Evolutionary conservation across 1,284 basidiomycete genomes (phyloP).

Genomic region (Ganoderma resinaceum): DNA sequence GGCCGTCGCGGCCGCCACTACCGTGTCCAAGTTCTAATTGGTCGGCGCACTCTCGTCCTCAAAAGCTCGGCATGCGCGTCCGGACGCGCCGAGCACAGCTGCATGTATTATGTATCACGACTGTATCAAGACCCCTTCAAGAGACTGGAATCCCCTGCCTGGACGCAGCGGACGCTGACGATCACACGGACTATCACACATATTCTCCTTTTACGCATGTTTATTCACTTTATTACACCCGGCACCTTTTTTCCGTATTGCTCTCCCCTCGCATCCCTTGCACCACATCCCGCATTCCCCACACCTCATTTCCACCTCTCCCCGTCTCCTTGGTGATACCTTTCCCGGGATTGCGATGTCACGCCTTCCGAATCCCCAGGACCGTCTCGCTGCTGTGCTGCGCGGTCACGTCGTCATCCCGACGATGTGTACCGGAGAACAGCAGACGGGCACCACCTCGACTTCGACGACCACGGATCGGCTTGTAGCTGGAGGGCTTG

Average conservation of each 20-base stretch:
- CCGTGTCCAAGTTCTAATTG: constrained; percentile 55
- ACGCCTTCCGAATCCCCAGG: constrained; percentile 34
- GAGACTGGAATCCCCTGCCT: constrained; percentile 54
- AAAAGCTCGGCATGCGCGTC: constrained; percentile 42
- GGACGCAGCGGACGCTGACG: constrained; percentile 61
- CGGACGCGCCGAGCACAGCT: constrained; percentile 37
- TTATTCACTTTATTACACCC: constrained; percentile 45
- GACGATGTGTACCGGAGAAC: constrained; percentile 29
- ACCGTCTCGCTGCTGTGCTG: constrained; percentile 59
- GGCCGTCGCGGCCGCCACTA: constrained; percentile 29
- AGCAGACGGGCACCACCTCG: constrained; percentile 47
- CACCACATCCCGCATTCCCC: constrained; percentile 12
- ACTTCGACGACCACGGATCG: constrained; percentile 48
- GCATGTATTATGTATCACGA: constrained; percentile 35
- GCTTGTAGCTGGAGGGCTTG: constrained; percentile 51
- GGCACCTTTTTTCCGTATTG: constrained; percentile 44
- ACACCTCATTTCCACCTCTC: constrained; percentile 15
- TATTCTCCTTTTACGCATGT: constrained; percentile 48
- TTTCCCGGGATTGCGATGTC: constrained; percentile 31
- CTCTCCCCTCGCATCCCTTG: constrained; percentile 16
- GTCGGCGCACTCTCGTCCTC: constrained; percentile 25
- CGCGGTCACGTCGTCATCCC: constrained; percentile 37
- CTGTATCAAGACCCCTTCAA: constrained; percentile 41
- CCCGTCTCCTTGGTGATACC: constrained; percentile 31
- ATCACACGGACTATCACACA: constrained; percentile 49